phyloP scores from a whole-genome alignment of 768 basidiomycete genomes.

The Daedalea quercina region DNA sequence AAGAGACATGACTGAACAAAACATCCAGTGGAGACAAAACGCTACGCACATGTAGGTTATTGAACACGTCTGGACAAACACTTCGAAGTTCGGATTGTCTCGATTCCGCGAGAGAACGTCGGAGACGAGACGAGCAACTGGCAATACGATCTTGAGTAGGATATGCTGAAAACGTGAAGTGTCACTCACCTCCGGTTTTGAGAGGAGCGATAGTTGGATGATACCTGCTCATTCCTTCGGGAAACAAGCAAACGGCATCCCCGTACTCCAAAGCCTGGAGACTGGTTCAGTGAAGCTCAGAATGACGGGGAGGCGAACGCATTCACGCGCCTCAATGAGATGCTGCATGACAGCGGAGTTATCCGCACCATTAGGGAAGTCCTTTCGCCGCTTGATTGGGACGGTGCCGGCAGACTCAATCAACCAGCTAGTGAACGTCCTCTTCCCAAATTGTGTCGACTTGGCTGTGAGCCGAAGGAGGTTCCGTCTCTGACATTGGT shows the following conservation, averaged over 20 bases:
- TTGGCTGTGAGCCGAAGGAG: slow-evolving; percentile 85
- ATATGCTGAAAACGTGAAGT: neutral
- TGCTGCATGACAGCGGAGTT: slow-evolving; percentile 65
- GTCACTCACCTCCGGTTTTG: slow-evolving; percentile 69
- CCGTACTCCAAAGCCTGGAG: slow-evolving; percentile 65
- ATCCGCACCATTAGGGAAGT: slow-evolving; percentile 52
- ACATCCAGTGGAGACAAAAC: neutral
- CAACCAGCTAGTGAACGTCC: slow-evolving; percentile 85
- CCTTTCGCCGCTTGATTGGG: slow-evolving; percentile 73
- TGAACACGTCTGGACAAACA: slow-evolving; percentile 71
- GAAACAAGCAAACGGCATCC: slow-evolving; percentile 78
- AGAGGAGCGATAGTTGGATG: slow-evolving; percentile 83
- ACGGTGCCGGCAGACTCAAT: slow-evolving; percentile 86
- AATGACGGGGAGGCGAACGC: neutral
- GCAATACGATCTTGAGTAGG: slow-evolving; percentile 2
- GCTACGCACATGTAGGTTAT: slow-evolving; percentile 68
- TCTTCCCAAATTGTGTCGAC: slow-evolving; percentile 76
- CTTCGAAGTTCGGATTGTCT: slow-evolving; percentile 60
- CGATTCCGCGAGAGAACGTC: slow-evolving; percentile 68
- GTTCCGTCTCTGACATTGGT: slow-evolving; percentile 50
- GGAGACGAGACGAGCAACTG: slow-evolving; percentile 77
- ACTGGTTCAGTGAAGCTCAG: neutral
- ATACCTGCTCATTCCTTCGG: slow-evolving; percentile 82
- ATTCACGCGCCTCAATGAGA: slow-evolving; percentile 67
- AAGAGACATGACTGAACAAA: slow-evolving; percentile 3